These are phyloP conservation scores for Cutaneotrichosporon arboriforme DNA, from an alignment of 1,284 basidiomycete species.

Conservation along the genomic window DNA sequence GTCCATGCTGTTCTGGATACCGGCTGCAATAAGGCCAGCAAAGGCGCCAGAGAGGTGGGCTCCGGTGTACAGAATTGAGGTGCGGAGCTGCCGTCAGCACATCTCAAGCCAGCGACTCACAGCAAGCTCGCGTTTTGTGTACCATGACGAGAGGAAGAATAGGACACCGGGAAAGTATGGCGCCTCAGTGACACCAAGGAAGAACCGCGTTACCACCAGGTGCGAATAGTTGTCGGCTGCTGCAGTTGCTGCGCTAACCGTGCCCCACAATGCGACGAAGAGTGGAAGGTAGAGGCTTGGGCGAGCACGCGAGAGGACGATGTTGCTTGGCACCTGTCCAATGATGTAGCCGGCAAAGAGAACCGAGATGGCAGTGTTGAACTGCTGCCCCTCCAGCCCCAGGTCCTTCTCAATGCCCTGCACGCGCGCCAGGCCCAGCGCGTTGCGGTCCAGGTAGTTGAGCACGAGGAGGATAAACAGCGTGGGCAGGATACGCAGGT, in stretches of 20 bases:
- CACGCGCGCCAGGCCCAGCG: constrained; percentile 25
- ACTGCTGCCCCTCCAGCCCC: constrained; percentile 26
- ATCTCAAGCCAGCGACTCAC: not conserved
- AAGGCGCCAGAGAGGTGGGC: constrained; percentile 29
- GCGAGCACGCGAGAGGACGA: constrained; percentile 5
- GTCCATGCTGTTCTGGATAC: constrained; percentile 20
- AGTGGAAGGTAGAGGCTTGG: constrained; percentile 17
- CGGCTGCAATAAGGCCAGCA: constrained; percentile 31
- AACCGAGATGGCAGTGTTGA: constrained; percentile 40
- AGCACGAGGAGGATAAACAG: constrained; percentile 36
- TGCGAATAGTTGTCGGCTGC: constrained; percentile 14
- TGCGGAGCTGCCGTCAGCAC: constrained; percentile 10
- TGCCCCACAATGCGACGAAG: constrained; percentile 18
- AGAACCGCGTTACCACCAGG: constrained; percentile 30
- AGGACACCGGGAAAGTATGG: constrained; percentile 34
- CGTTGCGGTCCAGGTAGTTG: constrained; percentile 43
- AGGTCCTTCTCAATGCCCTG: constrained; percentile 30
- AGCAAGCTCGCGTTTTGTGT: constrained; percentile 21
- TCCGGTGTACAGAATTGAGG: constrained; percentile 25
- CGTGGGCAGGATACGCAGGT: constrained; percentile 20
- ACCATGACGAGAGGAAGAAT: constrained; percentile 25
- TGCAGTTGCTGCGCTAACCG: constrained; percentile 10
- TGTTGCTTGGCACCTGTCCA: constrained; percentile 13
- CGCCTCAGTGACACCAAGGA: constrained; percentile 26
- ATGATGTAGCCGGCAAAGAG: constrained; percentile 44